These are phyloP conservation scores for Chaetomium tenue DNA, from an alignment of 495 filamentous ascomycete species.

Conservation along the genomic window DNA sequence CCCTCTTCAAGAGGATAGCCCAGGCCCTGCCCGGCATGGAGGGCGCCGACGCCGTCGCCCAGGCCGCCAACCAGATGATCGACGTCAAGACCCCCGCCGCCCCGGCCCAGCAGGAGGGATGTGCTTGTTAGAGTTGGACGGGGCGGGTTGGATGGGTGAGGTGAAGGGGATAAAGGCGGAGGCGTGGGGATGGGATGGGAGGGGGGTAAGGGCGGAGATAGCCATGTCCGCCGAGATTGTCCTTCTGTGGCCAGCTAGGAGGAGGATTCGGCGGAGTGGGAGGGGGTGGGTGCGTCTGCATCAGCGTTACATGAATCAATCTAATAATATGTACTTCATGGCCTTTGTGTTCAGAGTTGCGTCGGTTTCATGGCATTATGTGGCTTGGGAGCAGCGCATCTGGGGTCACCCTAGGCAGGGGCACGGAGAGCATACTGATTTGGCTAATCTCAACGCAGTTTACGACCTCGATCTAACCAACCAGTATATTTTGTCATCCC, in stretches of 20 bases:
- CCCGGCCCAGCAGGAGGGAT: constrained; percentile 71
- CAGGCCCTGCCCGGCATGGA: constrained; percentile 98
- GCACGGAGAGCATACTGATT: too few species aligned
- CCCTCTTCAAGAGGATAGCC: constrained; percentile 92
- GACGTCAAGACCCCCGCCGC: constrained; percentile 83
- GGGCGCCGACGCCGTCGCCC: constrained; percentile 64
- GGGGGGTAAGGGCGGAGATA: not conserved
- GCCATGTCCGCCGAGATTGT: constrained; percentile 1
- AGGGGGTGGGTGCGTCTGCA: constrained; percentile 13
- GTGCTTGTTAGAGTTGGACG: constrained; percentile 71
- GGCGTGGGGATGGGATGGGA: not conserved
- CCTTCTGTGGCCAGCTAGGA: not conserved
- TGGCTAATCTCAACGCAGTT: too few species aligned
- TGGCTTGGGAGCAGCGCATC: not conserved
- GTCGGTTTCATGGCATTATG: not conserved
- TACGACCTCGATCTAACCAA: not conserved
- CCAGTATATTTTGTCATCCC: constrained; percentile 9
- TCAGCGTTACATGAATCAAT: constrained; percentile 23
- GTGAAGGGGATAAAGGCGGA: too few species aligned
- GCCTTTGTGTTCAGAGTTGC: not conserved
- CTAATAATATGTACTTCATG: constrained; percentile 21
- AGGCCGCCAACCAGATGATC: constrained; percentile 76
- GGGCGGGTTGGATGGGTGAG: not conserved
- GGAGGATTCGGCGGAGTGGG: not conserved
- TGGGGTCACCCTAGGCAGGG: too few species aligned